Conservation (phyloP, 2,329 filamentous ascomycete genomes). For the Microdochium nivale region DNA sequence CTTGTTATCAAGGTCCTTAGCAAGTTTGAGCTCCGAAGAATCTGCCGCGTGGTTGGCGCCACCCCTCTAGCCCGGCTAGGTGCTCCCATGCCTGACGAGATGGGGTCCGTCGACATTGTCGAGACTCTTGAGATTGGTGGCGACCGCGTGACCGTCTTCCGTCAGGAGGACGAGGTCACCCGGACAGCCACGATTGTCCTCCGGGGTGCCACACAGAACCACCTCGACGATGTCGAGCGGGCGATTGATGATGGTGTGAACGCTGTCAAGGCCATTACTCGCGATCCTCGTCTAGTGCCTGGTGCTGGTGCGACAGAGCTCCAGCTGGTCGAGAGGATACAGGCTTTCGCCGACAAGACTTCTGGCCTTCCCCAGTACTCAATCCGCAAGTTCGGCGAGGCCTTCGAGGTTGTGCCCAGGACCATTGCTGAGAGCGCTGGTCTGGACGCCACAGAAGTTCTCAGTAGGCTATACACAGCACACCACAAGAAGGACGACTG, state of each 20-base stretch:
- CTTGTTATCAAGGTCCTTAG: conserved; percentile 94
- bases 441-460: conserved; percentile 91
- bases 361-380: conserved; percentile 90
- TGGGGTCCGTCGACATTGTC: conserved; percentile 89
- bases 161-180: conserved; percentile 88
- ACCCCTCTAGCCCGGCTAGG: conserved; percentile 93
- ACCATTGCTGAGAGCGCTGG: conserved; percentile 92
- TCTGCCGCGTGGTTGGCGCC: conserved; percentile 93
- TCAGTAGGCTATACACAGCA: conserved; percentile 85
- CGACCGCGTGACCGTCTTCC: conserved; percentile 95
- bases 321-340: conserved; percentile 87
- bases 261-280: conserved; percentile 95
- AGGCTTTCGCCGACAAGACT: conserved; percentile 83
- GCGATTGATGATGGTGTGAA: conserved; percentile 98
- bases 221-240: conserved; percentile 92
- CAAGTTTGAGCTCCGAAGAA: conserved; percentile 91
- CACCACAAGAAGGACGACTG: conserved; percentile 85
- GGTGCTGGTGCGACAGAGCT: conserved; percentile 93
- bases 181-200: conserved; percentile 91
- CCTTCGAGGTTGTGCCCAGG: conserved; percentile 92
- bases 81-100: conserved; percentile 99
- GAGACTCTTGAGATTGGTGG: conserved; percentile 97
- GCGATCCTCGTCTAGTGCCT: conserved; percentile 82
- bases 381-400: conserved; percentile 95
- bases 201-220: conserved; percentile 93